Percentiles rank a stretch among this genome's conserved stretches.
phyloP scores from a whole-genome alignment of 495 filamentous ascomycete species.

The Penicillium riverlandense region DNA sequence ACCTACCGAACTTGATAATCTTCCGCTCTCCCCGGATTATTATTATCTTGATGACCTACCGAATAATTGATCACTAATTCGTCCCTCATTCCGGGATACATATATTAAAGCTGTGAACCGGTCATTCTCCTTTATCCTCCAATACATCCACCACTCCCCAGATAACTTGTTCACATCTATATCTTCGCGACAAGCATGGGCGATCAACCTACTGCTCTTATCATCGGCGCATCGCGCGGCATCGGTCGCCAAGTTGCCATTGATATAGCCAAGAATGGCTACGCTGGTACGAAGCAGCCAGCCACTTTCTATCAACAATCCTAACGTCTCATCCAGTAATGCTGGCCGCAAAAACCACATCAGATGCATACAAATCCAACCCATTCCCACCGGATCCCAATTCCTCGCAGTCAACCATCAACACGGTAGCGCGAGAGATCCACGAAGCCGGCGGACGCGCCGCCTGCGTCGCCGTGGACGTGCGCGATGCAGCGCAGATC shows the following conservation, averaged over 20 bases:
- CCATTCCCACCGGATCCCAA: constrained; percentile 83
- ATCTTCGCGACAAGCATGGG: neutral
- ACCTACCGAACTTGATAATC: too few species aligned
- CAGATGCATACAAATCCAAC: constrained; percentile 44
- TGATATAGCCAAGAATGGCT: constrained; percentile 63
- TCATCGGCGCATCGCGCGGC: constrained; percentile 68
- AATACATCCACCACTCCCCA: neutral
- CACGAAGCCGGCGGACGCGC: constrained; percentile 56
- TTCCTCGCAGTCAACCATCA: constrained; percentile 70
- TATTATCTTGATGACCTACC: too few species aligned
- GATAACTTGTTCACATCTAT: neutral
- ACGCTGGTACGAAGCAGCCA: constrained; percentile 46
- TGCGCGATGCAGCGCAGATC: constrained; percentile 56
- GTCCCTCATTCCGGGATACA: too few species aligned
- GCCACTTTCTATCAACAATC: neutral
- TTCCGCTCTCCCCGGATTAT: too few species aligned
- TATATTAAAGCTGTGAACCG: neutral
- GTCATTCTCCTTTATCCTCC: neutral
- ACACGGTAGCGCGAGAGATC: constrained; percentile 77
- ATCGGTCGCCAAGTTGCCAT: constrained; percentile 77
- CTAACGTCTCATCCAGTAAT: constrained; percentile 48
- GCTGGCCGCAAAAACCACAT: constrained; percentile 72
- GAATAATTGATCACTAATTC: too few species aligned
- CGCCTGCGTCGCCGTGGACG: constrained; percentile 63
- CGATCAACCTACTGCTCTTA: constrained; percentile 49